Evolutionary conservation across 345 rosid genomes (phyloP), one percentile per base, ranked within the genome.

Genomic region (Eucalyptus sp.): DNA sequence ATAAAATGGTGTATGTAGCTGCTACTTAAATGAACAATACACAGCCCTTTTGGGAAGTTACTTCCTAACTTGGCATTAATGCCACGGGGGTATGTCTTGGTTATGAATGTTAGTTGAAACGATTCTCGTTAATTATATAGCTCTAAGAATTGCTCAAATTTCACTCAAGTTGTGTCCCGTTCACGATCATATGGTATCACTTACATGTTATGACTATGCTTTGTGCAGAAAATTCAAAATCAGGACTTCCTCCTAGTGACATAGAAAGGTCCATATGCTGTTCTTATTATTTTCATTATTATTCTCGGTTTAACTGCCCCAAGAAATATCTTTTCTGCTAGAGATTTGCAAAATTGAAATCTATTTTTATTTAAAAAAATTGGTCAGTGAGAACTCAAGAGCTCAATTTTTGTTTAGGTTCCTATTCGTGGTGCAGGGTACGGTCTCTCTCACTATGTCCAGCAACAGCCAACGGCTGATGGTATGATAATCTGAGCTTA

Each of bases 391-490:
- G 84, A 76, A 76, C 16, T 41, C 48, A 76, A 76, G 48, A 24
- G 46, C 52, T 54, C 16, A 52, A 60, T 80, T 80, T 80, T 54
- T 86, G 89, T 54, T 91, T 89, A 95, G 99, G 94, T 93, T 96
- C 90, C 86, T 96, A 89, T 98, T 96, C 27, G 95, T 96, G 91
- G 94, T 96, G 87, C 94, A 95, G 87, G 99, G 99, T 58, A 87
- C 92, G 83, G 95, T 92, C 50, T 92, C 92, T 56, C 94, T 96
- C 44, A 86, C 90, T 91, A 90, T 93, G 89, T 92, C 95, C 64
- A 92, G 95, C 89, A 86, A 89, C 31, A 90, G 86, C 88, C 93
- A 86, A 90, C 86, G 89, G 71, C 89, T 98, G 92, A 91, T n/a
- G 93, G 99, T 95, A 94, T 76, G 84, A 41, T 44, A 76, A 41